Base-by-base conservation (phyloP, 140 eudicot genomes). In the Oenanthe javanica region DNA sequence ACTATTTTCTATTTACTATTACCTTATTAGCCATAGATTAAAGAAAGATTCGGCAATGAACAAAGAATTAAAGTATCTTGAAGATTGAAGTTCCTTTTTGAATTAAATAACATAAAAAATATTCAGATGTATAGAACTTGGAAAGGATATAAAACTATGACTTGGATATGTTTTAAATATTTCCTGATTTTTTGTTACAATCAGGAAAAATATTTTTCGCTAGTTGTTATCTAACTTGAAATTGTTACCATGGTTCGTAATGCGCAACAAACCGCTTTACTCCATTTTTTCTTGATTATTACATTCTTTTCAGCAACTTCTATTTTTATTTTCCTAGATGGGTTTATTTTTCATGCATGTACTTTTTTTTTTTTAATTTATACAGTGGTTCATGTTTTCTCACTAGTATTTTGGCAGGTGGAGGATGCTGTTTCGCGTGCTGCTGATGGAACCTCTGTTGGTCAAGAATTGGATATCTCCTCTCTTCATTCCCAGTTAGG, bases 371-470 rank as follows among this genome's bases (percentile, higher is more conserved):
- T n/a, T 9, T 23, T 11, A 13, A 48, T 48, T 2, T 75, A 11
- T 21, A 50, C 43, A 36, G 59, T 15, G 46, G 75, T 79, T 51
- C 4, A 45, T 31, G 16, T 78, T 45, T 79, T 48, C 75, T 2
- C 48, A 18, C 67, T 78, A 64, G 79, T 71, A 27, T 73, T 77
- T 80, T 52, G 15, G 73, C 84, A 94, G 98, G 97, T 95, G 81
- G 96, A 92, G 74, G 97, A 95, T 92, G 97, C 97, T 66, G 99
- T 95, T 64, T 90, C 96, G 52, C 97, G 97, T 84, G 97, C 97
- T 84, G 96, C 96, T 80, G 97, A 92, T 83, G 99, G 86, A 74
- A 92, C 88, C 79, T 83, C 88, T 70, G 84, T 87, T 72, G 86
- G 85, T 83, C 99, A 95, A 79, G 97, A 95, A 51, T 84, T 95